Evolutionary conservation across 352 stramenopile species (phyloP), one percentile per base, ranked within the genome.

Genomic region (Phytopythium cucurbitacearum): DNA sequence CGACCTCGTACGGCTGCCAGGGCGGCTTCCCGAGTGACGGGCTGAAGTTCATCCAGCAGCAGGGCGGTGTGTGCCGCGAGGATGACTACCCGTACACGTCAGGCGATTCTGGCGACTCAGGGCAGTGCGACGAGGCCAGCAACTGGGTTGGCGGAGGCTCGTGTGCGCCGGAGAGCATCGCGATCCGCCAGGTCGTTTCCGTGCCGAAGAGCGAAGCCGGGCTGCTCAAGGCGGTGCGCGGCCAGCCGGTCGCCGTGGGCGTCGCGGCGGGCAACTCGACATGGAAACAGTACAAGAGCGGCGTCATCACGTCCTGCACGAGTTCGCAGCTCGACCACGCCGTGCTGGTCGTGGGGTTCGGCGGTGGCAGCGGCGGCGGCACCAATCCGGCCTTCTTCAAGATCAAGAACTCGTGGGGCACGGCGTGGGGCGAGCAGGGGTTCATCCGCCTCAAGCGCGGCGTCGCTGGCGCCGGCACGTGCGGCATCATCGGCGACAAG

Each of bases 341-440:
- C 32, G 95, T 99, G 33, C 77, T 99, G 57, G 91, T 92, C 5
- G 95, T 99, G 12, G 97, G 97, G n/a, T 99, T 98, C 66, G 86
- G 84, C 40, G 72, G 64, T 3, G 51, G 39, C 39, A 68, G 40
- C 5, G 65, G 64, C 7, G 58, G 41, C 48, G 51, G 58, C n/a
- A 51, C 66, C 42, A 28, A 28, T 28, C 21, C 21, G 21, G 64
- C 61, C 16, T 85, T 66, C 65, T 99, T 96, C 86, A 98, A 98
- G 69, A 92, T 99, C 44, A 98, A 97, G 62, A 99, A 99, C 73
- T 98, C 95, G 53, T 99, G 97, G 97, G 95, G 97, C 47, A 64
- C 76, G 6, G 59, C 62, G 32, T 99, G 95, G 95, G 97, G 96
- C 50, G 89, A 97, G 53, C 68, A 71, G 15, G 96, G 96, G 54